Conservation (phyloP, 192 early-diverging fungal genomes). For the Geranomyces michiganensis region DNA sequence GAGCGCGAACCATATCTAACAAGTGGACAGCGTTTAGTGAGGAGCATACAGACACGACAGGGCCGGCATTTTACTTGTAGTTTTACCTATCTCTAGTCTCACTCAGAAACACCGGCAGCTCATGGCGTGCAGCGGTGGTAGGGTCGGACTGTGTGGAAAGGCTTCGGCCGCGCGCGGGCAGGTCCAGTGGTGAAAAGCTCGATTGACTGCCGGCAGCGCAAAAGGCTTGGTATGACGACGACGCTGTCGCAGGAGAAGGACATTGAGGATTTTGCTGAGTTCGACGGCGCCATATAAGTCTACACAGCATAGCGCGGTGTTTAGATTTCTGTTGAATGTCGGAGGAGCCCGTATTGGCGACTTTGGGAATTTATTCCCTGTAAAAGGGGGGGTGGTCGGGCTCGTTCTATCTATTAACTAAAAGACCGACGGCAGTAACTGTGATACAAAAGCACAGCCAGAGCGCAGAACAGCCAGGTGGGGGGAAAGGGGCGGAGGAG, state of each 20-base stretch:
- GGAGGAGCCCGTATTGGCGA: background rate
- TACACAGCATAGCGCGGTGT: background rate
- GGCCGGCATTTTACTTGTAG: background rate
- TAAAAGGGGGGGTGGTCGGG: background rate
- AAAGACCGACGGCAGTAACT: background rate
- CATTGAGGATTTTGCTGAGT: background rate
- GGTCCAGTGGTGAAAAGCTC: no score
- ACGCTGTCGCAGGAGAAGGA: background rate
- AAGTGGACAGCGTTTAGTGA: background rate
- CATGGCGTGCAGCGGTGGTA: background rate
- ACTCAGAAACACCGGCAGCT: background rate
- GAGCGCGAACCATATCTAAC: background rate
- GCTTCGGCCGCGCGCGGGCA: background rate
- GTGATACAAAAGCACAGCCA: no score
- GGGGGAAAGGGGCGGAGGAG: background rate
- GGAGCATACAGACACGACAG: background rate
- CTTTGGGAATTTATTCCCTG: background rate
- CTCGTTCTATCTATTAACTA: background rate
- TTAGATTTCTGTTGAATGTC: background rate
- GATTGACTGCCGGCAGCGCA: background rate
- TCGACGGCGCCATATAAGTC: constrained; percentile 6
- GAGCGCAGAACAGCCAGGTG: no score
- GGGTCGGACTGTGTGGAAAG: background rate
- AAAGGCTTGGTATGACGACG: background rate
- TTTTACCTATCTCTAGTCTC: background rate